Base-by-base conservation (phyloP, 2,329 filamentous ascomycete species). In the Aspergillus fumigatiaffinis region DNA sequence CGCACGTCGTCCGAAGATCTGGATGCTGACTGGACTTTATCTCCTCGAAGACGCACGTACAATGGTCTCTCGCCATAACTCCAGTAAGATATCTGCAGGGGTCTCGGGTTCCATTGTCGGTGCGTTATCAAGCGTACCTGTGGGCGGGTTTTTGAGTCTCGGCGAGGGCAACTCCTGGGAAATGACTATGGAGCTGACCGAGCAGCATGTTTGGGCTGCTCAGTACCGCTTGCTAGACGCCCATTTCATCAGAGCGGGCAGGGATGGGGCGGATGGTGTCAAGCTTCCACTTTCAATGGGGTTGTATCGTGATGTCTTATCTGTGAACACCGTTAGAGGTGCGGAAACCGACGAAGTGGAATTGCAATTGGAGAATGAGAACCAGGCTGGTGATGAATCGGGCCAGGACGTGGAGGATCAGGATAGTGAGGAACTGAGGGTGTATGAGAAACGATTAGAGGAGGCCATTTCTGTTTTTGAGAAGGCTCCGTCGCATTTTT, bases 201-300 rank as follows among this genome's bases (percentile, higher is more conserved):
- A 67, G 25, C 62, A 60, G 17, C 66, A 68, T 60, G 66, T 68
- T 9, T 68, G 66, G 66, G 66, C 66, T 20, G 66, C 63, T 28
- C 66, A 68, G 56, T 68, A 58, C 50, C 65, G 65, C 4, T 47
- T 68, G 20, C 26, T 68, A 3, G 65, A 68, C 55, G 65, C 63
- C 6, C 57, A 50, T 5, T 66, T 63, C 46, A 59, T 61, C 48
- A 59, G 60, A 17, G 29, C 60, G 52, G 58, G 56, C 2, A 59
- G 56, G 17, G 48, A 28, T 1, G 53, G 53, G 3, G 3, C 58
- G 14, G 62, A 59, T 6, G 56, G 52, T 3, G 54, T 58, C 3
- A 55, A 60, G 42, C 42, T 63, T 7, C 63, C 61, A 1, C 42
- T 51, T 14, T 61, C 61, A 1, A 61, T 64, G 49, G 62, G 62